A percentile compares a stretch with the other conserved stretches of the same genome.
Conservation (phyloP, 129 eudicot species). For the Saussurea involucrata region DNA sequence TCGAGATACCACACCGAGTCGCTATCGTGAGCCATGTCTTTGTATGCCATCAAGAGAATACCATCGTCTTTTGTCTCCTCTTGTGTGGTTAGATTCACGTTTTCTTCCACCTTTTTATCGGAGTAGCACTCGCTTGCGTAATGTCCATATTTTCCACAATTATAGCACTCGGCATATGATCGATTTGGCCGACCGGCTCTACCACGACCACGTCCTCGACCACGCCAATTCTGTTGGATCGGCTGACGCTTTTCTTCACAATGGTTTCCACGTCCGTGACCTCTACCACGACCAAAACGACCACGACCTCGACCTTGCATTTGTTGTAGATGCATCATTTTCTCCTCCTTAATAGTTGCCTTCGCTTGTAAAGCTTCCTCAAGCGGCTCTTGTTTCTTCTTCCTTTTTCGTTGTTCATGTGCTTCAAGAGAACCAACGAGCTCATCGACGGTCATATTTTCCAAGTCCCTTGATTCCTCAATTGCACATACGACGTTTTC, state of each 20-base stretch:
- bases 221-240: neutral
- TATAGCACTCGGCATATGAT: neutral
- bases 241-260: neutral
- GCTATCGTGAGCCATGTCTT: neutral
- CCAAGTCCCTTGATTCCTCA: constrained; percentile 2
- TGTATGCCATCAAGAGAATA: neutral
- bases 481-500: neutral
- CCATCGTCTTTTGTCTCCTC: neutral
- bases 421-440: neutral
- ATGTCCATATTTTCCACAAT: neutral
- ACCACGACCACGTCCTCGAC: neutral
- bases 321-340: neutral
- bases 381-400: neutral
- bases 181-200: neutral
- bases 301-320: neutral
- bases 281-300: neutral
- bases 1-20: neutral
- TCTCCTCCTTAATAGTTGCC: neutral
- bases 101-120: neutral
- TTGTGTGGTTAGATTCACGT: neutral
- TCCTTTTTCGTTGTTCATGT: neutral
- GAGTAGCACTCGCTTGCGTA: neutral
- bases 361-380: neutral
- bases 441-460: neutral
- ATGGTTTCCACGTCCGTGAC: neutral